phyloP scores from a whole-genome alignment of 306 rosid species.

The Vigna angularis region DNA sequence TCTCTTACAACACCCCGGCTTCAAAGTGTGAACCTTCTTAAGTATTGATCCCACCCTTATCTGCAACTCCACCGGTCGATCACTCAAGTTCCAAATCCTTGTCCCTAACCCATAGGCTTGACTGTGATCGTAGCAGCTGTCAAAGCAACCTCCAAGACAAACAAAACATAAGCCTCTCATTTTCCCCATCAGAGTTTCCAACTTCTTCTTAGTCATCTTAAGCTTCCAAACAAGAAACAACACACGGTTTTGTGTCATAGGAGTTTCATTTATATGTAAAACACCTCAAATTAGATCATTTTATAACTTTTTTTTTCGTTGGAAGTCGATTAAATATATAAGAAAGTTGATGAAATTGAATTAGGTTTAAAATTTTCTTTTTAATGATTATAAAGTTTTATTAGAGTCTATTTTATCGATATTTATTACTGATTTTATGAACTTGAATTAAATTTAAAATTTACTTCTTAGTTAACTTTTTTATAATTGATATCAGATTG shows the following conservation, averaged over 20 bases:
- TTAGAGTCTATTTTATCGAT: too few relatives aligned
- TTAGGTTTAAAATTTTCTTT: too few relatives aligned
- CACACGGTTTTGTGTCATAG: constrained; percentile 18
- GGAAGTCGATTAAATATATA: too few relatives aligned
- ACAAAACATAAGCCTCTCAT: constrained; percentile 56
- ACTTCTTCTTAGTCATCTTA: constrained; percentile 47
- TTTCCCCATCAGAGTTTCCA: constrained; percentile 49
- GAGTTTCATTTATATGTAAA: constrained; percentile 41
- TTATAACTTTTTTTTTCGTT: too few relatives aligned
- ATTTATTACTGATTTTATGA: too few relatives aligned
- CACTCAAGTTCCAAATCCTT: constrained; percentile 87
- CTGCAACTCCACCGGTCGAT: constrained; percentile 84
- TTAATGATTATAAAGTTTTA: too few relatives aligned
- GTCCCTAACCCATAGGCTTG: constrained; percentile 79
- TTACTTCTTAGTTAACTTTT: too few relatives aligned
- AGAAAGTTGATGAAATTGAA: too few relatives aligned
- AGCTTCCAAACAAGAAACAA: background rate
- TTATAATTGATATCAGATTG: too few relatives aligned
- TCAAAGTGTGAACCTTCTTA: constrained; percentile 82
- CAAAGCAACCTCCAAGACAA: constrained; percentile 77
- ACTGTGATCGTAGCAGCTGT: constrained; percentile 76
- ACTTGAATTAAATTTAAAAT: too few relatives aligned
- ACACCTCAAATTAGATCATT: background rate
- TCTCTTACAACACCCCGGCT: constrained; percentile 87
- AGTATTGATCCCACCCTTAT: constrained; percentile 92